phyloP scores from a whole-genome alignment of 805 yeast species.

The Saccharomycopsis schoenii region DNA sequence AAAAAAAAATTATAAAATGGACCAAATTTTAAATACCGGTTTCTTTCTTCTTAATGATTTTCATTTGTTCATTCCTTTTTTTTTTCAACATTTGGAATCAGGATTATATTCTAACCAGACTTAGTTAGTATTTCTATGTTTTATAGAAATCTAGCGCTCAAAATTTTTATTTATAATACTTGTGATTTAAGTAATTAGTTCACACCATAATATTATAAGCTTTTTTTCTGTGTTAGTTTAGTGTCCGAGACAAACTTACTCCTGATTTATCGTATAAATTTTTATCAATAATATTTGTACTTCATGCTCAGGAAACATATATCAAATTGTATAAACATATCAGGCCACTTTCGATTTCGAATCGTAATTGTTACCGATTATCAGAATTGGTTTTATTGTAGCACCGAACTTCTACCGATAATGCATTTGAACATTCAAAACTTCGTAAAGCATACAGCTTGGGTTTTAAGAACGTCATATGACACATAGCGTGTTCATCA shows the following conservation, averaged over 20 bases:
- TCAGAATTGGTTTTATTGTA: not conserved
- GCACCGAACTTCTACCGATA: too few relatives aligned
- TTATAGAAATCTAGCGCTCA: not conserved
- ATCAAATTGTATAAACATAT: not conserved
- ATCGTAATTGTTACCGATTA: not conserved
- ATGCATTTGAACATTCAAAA: too few relatives aligned
- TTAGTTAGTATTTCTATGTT: not conserved
- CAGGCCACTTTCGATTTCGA: not conserved
- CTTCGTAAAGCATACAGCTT: too few relatives aligned
- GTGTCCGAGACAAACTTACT: slow-evolving; percentile 1
- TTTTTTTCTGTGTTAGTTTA: not conserved
- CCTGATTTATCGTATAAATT: slow-evolving; percentile 1
- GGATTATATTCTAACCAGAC: slow-evolving; percentile 1
- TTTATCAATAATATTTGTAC: not conserved
- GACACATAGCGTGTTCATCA: too few relatives aligned
- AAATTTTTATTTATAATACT: not conserved
- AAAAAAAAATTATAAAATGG: not conserved
- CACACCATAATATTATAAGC: not conserved
- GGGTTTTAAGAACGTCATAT: too few relatives aligned
- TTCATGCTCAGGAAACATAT: slow-evolving; percentile 1
- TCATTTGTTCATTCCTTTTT: not conserved
- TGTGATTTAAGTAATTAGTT: not conserved
- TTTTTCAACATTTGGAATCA: not conserved
- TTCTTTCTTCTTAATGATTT: not conserved
- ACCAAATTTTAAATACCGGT: not conserved